Percentiles rank a stretch among this genome's conserved stretches.
phyloP scores from a whole-genome alignment of 805 yeast genomes.

The Candida loeiensis region DNA sequence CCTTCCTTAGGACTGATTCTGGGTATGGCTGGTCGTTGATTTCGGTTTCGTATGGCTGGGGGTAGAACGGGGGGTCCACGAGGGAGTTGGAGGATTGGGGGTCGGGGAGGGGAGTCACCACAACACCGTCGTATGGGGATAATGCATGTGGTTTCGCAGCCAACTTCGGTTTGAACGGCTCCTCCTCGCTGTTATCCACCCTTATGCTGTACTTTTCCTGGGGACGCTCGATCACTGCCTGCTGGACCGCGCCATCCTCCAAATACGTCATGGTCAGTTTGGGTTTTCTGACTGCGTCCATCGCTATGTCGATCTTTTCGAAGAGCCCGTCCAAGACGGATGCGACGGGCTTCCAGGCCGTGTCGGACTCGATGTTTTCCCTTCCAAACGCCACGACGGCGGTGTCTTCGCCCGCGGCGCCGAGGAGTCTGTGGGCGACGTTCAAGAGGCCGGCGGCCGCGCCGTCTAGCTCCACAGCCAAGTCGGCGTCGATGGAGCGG shows the following conservation, averaged over 20 bases:
- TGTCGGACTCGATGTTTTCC: conserved; percentile 38
- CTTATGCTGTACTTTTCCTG: conserved; percentile 55
- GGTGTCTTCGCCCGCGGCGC: conserved; percentile 21
- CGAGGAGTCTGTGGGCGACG: conserved; percentile 45
- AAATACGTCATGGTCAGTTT: conserved; percentile 39
- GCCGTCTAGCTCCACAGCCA: conserved; percentile 37
- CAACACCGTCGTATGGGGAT: too few species aligned
- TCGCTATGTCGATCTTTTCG: conserved; percentile 71
- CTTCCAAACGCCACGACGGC: conserved; percentile 33
- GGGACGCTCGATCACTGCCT: conserved; percentile 52
- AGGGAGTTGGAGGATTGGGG: conserved; percentile 10
- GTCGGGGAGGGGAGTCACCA: conserved; percentile 24
- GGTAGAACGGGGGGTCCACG: conserved; percentile 53
- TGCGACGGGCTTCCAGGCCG: conserved; percentile 60
- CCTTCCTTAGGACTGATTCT: conserved; percentile 38
- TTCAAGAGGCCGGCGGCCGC: conserved; percentile 42
- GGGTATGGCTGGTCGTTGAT: conserved; percentile 72
- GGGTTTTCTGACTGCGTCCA: conserved; percentile 42
- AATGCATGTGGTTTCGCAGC: conserved; percentile 69
- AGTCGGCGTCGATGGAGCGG: conserved; percentile 52
- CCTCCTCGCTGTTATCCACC: conserved; percentile 63
- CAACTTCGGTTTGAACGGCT: conserved; percentile 77
- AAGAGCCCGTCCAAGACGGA: conserved; percentile 64
- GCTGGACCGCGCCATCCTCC: conserved; percentile 38
- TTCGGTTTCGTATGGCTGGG: conserved; percentile 79